These are phyloP conservation scores for Kuraishia hungarica DNA, from an alignment of 805 yeast species.

Conservation along the genomic window DNA sequence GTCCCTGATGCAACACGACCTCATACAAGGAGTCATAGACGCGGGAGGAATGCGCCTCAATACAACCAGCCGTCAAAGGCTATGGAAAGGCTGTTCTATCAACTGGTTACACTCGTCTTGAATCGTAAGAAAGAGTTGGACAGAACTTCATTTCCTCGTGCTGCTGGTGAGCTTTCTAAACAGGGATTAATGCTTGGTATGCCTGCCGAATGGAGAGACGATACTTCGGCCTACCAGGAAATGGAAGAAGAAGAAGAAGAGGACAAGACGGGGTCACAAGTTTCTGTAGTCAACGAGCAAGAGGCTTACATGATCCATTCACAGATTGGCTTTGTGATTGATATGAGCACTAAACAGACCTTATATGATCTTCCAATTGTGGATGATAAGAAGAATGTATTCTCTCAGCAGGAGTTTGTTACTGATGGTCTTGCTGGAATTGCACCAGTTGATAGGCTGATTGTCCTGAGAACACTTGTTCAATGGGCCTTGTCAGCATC, in stretches of 20 bases:
- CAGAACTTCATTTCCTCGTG: not conserved
- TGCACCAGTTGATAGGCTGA: not conserved
- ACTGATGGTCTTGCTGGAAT: not conserved
- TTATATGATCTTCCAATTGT: not conserved
- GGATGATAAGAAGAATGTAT: not conserved
- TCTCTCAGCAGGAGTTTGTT: not conserved
- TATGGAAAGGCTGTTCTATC: not conserved
- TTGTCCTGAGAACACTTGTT: not conserved
- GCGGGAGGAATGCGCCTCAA: not conserved
- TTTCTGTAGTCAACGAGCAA: not conserved
- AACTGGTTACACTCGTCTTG: not conserved
- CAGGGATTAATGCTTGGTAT: not conserved
- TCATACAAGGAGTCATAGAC: not conserved
- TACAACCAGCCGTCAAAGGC: not conserved
- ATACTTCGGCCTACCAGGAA: not conserved
- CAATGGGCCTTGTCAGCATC: not conserved
- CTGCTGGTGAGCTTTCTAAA: not conserved
- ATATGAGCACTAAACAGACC: not conserved
- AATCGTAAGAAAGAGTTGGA: not conserved
- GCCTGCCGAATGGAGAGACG: not conserved
- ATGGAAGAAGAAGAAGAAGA: not conserved
- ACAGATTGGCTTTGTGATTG: not conserved
- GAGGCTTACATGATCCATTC: not conserved
- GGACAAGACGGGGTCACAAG: too few relatives aligned
- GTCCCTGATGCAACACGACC: not conserved